Evolutionary conservation across 352 stramenopile species (phyloP), one percentile per base, ranked within the genome.

Genomic region (Globisporangium sylvaticum): DNA sequence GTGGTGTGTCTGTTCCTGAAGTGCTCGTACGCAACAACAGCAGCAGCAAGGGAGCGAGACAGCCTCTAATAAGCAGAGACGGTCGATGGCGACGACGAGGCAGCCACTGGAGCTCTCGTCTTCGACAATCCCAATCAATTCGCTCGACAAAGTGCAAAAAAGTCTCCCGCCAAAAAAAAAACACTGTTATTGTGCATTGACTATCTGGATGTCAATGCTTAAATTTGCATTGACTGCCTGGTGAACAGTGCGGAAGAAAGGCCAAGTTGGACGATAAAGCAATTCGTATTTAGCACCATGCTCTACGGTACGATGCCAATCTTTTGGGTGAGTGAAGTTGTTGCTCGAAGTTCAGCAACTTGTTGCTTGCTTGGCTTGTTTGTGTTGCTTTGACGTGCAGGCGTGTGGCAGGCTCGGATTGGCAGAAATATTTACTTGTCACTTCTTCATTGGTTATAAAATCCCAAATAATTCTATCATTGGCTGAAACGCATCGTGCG

Each of bases 371-470:
- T 37, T 10, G 31, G n/a, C 31, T 37, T 46, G 53, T n/a, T 24
- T 22, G 54, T 29, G 50, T 20, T 52, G 57, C 27, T 60, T 31
- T 18, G 39, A 48, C 39, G 15, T 48, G 39, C 39, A 27, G 31
- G 73, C 73, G 70, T 80, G 75, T 81, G 75, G 69, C 75, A 67
- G 57, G 50, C 22, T 34, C 6, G 44, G 25, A 79, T 81, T 81
- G 75, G 72, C 25, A 25, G 73, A 79, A 77, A 18, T 25, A 0
- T 0, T 1, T 0, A 24, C 12, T 48, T n/a, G 20, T 7, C 4
- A 22, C n/a, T 3, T 46, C 24, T 14, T 5, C 4, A 62, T 29
- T 62, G 56, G 56, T n/a, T 46, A 20, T 25, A 54, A 50, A 61
- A 15, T 15, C 42, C 5, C 7, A 39, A 1, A 48, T 50, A 39